These are phyloP conservation scores for Verticillium isaacii DNA, from an alignment of 2,329 filamentous ascomycete species.

Conservation along the genomic window DNA sequence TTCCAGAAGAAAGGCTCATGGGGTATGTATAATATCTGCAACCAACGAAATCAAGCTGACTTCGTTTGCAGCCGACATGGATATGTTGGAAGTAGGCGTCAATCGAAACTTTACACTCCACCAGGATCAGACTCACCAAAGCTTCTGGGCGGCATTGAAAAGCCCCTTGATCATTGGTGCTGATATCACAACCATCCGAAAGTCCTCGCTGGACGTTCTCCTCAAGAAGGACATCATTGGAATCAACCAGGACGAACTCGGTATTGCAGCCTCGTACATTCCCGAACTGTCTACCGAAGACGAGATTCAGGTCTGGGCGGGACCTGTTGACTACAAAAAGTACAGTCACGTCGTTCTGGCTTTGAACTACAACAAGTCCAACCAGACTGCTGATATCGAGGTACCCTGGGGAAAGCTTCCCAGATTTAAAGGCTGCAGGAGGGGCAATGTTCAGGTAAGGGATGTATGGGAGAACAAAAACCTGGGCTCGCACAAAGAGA, in stretches of 20 bases:
- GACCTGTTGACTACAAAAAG: slow-evolving; percentile 12
- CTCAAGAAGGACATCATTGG: slow-evolving; percentile 15
- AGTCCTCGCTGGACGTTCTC: slow-evolving; percentile 10
- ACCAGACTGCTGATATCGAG: slow-evolving; percentile 5
- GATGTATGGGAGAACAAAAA: neutral
- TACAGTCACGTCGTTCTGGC: slow-evolving; percentile 10
- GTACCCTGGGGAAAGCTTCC: slow-evolving; percentile 4
- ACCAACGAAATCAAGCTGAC: neutral
- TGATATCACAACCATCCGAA: slow-evolving; percentile 24
- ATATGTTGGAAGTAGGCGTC: slow-evolving; percentile 35
- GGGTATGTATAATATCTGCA: slow-evolving; percentile 10
- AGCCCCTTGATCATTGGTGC: slow-evolving; percentile 37
- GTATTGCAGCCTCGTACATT: slow-evolving; percentile 17
- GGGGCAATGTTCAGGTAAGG: neutral
- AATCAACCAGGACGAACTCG: slow-evolving; percentile 29
- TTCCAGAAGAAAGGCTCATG: slow-evolving; percentile 23
- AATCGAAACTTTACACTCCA: slow-evolving; percentile 26
- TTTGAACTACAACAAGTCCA: slow-evolving; percentile 9
- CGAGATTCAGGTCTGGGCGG: slow-evolving; percentile 21
- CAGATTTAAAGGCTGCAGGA: neutral
- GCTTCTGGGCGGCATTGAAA: slow-evolving; percentile 41
- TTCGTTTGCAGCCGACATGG: slow-evolving; percentile 24
- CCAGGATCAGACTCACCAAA: slow-evolving; percentile 38
- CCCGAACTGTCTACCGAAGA: slow-evolving; percentile 17
- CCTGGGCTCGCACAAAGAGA: neutral